Evolutionary conservation across 192 early-diverging fungal species (phyloP), one percentile per base, ranked within the genome.

Genomic region (Lobosporangium transversale): DNA sequence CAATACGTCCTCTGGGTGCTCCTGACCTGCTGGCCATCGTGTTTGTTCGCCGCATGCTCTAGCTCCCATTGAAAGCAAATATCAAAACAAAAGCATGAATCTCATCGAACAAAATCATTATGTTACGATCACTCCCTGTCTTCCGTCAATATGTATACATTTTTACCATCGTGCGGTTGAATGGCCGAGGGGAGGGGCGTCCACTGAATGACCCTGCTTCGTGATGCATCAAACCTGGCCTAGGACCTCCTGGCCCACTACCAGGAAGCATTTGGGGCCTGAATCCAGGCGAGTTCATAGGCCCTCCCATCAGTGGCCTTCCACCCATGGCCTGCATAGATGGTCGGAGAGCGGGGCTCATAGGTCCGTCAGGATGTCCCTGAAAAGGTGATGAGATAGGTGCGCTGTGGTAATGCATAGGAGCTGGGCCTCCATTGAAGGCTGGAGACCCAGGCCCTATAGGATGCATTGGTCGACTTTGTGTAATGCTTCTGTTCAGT

Each of bases 241-340:
- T 52, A 53, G 49, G 49, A 0, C 37, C 30, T 17, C 12, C 35
- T 31, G 36, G 47, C 24, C 60, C 60, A 12, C 30, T 29, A 8
- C 56, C 56, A 37, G 66, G 56, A 12, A 20, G 18, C 66, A 68
- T 68, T 33, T 68, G 56, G 11, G 66, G 66, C 2, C 66, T 44
- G 27, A 52, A 68, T 31, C 66, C 66, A 52, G 66, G 64, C 24
- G 37, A 20, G 37, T 49, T 29, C 69, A 71, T 70, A 11, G 68
- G 68, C 14, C 60, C 59, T 2, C 68, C 68, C 53, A 70, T 70
- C 20, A 61, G 71, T 21, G 70, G 70, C 23, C 70, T 32, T 33
- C 63, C 70, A 23, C 53, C 54, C 70, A 75, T 70, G 36, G 56
- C 35, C 48, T 20, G 24, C 68, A 60, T 65, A 30, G 70, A 30